A percentile compares a stretch with the other conserved stretches of the same genome.
Evolutionary conservation across 371 early-diverging fungal genomes (phyloP).

Genomic region (Mortierella sp.): DNA sequence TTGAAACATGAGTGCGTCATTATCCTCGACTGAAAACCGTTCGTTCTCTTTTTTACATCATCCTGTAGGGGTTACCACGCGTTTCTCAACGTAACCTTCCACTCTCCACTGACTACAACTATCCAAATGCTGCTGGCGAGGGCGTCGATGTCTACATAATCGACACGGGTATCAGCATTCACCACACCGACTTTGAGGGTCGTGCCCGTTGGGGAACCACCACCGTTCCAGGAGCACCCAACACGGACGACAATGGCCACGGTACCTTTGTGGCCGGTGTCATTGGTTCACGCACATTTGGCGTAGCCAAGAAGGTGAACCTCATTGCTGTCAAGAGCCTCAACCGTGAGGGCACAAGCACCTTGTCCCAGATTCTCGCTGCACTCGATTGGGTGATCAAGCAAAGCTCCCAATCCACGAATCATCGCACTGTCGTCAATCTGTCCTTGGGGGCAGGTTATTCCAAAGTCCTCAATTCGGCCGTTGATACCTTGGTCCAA

Average conservation of each 20-base stretch:
- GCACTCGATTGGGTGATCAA: slow-evolving; percentile 58
- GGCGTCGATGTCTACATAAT: slow-evolving; percentile 83
- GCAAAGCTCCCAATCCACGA: slow-evolving; percentile 30
- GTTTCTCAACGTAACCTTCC: slow-evolving; percentile 61
- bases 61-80: slow-evolving; percentile 64
- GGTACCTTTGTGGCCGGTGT: slow-evolving; percentile 75
- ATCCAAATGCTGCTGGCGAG: slow-evolving; percentile 58
- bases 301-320: slow-evolving; percentile 76
- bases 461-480: slow-evolving; percentile 63
- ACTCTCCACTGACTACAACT: slow-evolving; percentile 40
- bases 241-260: slow-evolving; percentile 67
- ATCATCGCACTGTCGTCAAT: slow-evolving; percentile 48
- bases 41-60: too few species aligned
- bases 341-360: slow-evolving; percentile 55
- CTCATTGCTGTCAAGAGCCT: slow-evolving; percentile 74
- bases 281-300: slow-evolving; percentile 69
- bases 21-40: too few species aligned
- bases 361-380: slow-evolving; percentile 50
- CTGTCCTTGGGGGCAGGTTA: slow-evolving; percentile 54
- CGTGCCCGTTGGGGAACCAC: slow-evolving; percentile 74
- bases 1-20: too few species aligned
- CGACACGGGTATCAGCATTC: slow-evolving; percentile 81
- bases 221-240: slow-evolving; percentile 61
- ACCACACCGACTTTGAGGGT: slow-evolving; percentile 81
- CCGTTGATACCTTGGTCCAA: slow-evolving; percentile 56